A percentile compares a stretch with the other conserved stretches of the same genome.
Conservation (phyloP, 257 asterid genomes). For the Ballota nigra region DNA sequence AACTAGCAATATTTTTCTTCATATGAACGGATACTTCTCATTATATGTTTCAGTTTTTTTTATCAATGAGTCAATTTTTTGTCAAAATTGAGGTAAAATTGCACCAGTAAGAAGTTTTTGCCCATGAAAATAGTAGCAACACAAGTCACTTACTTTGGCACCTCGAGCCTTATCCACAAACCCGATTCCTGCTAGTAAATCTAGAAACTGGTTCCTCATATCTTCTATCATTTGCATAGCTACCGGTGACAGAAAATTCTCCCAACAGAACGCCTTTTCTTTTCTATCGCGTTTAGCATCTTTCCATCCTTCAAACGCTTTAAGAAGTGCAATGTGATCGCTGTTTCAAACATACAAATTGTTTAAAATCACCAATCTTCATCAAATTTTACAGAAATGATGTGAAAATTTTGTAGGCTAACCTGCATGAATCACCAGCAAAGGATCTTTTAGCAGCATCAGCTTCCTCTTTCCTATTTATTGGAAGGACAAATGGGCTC, state of each 20-base stretch:
- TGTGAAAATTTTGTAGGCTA: slow-evolving; percentile 22
- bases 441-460: slow-evolving; percentile 87
- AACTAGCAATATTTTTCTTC: too few species aligned
- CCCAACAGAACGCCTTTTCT: slow-evolving; percentile 84
- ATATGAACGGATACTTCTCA: too few species aligned
- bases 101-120: not conserved
- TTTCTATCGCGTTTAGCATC: slow-evolving; percentile 61
- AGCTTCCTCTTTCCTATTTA: slow-evolving; percentile 83
- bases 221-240: slow-evolving; percentile 91
- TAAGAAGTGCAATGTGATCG: slow-evolving; percentile 90
- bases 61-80: too few species aligned
- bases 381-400: not conserved
- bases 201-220: slow-evolving; percentile 85
- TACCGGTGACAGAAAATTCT: slow-evolving; percentile 72
- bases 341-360: slow-evolving; percentile 49
- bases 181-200: slow-evolving; percentile 79
- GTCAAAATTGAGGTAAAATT: too few species aligned
- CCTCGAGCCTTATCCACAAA: slow-evolving; percentile 74
- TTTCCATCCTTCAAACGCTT: slow-evolving; percentile 96
- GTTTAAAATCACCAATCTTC: slow-evolving; percentile 22
- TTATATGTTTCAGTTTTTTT: too few species aligned
- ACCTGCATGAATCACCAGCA: slow-evolving; percentile 99
- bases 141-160: slow-evolving; percentile 43
- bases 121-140: slow-evolving; percentile 3
- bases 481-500: slow-evolving; percentile 92